These are phyloP conservation scores for Solanum hybrid DNA, from an alignment of 305 asterid genomes.

Conservation along the genomic window DNA sequence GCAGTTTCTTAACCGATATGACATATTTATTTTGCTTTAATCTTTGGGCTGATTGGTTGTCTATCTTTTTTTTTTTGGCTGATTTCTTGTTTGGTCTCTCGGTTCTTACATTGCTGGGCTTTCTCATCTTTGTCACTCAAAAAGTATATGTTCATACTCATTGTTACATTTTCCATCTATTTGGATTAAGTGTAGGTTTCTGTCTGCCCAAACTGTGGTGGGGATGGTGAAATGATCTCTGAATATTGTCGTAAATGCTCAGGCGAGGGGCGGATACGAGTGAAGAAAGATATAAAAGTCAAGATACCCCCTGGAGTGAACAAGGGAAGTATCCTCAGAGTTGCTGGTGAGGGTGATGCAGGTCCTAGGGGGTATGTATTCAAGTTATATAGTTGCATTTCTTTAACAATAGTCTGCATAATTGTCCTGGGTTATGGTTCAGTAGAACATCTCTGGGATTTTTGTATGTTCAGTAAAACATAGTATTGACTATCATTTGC, in stretches of 20 bases:
- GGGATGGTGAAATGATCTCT: constrained; percentile 92
- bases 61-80: not conserved
- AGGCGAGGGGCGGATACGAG: constrained; percentile 81
- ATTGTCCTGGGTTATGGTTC: no score
- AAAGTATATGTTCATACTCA: not conserved
- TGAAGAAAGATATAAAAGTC: constrained; percentile 85
- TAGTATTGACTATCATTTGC: not conserved
- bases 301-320: constrained; percentile 98
- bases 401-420: not conserved
- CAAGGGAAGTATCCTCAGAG: constrained; percentile 97
- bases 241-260: constrained; percentile 96
- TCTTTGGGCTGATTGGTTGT: not conserved
- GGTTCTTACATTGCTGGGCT: not conserved
- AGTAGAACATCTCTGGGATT: no score
- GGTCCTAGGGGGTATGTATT: constrained; percentile 88
- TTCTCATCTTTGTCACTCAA: not conserved
- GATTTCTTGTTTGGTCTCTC: not conserved
- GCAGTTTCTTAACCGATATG: not conserved
- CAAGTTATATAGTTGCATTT: constrained; percentile 7
- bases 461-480: no score
- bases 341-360: constrained; percentile 99
- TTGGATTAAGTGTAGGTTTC: constrained; percentile 55
- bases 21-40: not conserved
- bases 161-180: not conserved
- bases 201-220: constrained; percentile 95